phyloP scores from a whole-genome alignment of 2,329 filamentous ascomycete genomes.

The Fusarium sambucinum region DNA sequence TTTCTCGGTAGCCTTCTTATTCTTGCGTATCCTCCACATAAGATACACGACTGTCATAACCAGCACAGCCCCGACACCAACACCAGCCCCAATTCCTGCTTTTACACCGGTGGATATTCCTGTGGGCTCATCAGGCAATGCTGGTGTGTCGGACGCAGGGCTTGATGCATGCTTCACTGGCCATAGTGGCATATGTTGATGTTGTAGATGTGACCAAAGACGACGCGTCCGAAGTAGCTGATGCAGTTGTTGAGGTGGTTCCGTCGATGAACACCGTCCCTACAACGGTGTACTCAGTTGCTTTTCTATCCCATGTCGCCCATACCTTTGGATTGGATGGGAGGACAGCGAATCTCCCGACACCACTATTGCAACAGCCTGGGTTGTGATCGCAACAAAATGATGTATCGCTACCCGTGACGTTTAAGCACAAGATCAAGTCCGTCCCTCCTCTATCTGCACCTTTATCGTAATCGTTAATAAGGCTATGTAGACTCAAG shows the following conservation, averaged over 20 bases:
- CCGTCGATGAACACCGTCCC: constrained; percentile 26
- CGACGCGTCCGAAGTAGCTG: not conserved
- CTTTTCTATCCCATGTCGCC: constrained; percentile 39
- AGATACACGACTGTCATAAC: constrained; percentile 15
- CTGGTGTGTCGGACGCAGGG: not conserved
- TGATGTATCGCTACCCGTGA: constrained; percentile 41
- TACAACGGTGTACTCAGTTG: constrained; percentile 34
- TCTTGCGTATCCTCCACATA: constrained; percentile 33
- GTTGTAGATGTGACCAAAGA: not conserved
- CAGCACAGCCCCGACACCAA: constrained; percentile 8
- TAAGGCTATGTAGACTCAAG: not conserved
- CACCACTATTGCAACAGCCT: constrained; percentile 44
- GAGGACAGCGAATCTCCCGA: constrained; percentile 44
- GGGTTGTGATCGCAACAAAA: constrained; percentile 46
- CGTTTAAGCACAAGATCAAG: constrained; percentile 45
- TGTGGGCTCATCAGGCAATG: not conserved
- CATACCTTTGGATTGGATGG: constrained; percentile 39
- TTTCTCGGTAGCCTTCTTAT: not conserved
- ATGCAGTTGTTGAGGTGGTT: constrained; percentile 3
- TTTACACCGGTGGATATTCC: constrained; percentile 20
- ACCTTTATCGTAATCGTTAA: constrained; percentile 20
- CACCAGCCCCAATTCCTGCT: constrained; percentile 30
- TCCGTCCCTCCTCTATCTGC: constrained; percentile 42
- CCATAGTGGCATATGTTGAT: constrained; percentile 3
- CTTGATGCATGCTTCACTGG: not conserved